These are phyloP conservation scores for Hymenoscyphus scutula DNA, from an alignment of 2,329 filamentous ascomycete species.

Conservation along the genomic window DNA sequence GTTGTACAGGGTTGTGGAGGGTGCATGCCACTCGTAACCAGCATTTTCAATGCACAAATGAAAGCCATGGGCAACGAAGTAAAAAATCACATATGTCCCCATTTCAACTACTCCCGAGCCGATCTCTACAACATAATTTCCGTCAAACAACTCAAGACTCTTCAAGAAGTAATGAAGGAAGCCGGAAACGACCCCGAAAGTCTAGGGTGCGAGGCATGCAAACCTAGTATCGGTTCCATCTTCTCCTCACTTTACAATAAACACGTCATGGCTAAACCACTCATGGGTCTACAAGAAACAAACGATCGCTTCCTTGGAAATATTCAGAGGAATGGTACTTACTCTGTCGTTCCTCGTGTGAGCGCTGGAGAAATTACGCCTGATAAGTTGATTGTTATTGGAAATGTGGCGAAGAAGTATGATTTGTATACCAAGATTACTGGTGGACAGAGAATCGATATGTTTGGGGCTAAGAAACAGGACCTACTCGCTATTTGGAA, in stretches of 20 bases:
- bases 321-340: conserved; percentile 88
- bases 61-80: conserved; percentile 81
- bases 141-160: conserved; percentile 71
- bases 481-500: conserved; percentile 82
- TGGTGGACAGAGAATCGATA: conserved; percentile 84
- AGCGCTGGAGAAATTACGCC: conserved; percentile 84
- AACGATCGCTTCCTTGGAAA: conserved; percentile 88
- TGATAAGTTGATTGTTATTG: conserved; percentile 80
- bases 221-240: conserved; percentile 78
- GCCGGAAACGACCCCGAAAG: conserved; percentile 69
- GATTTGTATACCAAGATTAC: conserved; percentile 89
- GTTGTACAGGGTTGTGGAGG: conserved; percentile 69
- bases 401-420: conserved; percentile 80
- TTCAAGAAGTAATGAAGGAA: conserved; percentile 74
- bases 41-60: conserved; percentile 90
- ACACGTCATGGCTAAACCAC: conserved; percentile 70
- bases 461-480: conserved; percentile 89
- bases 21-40: conserved; percentile 83
- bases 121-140: conserved; percentile 90
- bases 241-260: conserved; percentile 80
- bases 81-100: conserved; percentile 79
- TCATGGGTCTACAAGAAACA: conserved; percentile 80
- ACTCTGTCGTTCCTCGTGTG: conserved; percentile 81
- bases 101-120: conserved; percentile 79
- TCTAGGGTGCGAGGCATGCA: conserved; percentile 84